Conservation (phyloP, 352 stramenopile genomes). For the Pythium diclinum region DNA sequence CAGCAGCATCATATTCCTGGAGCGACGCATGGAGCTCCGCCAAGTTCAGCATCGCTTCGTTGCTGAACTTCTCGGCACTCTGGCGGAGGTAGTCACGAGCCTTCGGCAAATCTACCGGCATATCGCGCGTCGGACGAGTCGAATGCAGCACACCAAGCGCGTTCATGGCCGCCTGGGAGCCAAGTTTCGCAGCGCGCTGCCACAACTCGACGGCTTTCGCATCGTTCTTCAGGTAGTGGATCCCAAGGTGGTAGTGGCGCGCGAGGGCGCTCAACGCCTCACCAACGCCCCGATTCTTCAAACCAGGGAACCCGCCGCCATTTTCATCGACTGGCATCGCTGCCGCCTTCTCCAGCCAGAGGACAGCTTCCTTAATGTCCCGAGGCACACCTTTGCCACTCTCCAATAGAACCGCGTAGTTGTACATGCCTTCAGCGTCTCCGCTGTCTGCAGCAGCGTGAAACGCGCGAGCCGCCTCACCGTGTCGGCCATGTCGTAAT, state of each 20-base stretch:
- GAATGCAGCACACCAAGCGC: slow-evolving; percentile 5
- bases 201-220: background rate
- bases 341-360: slow-evolving; percentile 4
- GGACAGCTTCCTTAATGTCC: slow-evolving; percentile 4
- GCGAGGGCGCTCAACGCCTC: slow-evolving; percentile 9
- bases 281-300: background rate
- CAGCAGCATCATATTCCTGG: background rate
- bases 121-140: background rate
- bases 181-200: background rate
- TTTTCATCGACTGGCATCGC: background rate
- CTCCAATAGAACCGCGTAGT: slow-evolving; percentile 11
- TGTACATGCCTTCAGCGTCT: slow-evolving; percentile 14
- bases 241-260: slow-evolving; percentile 6
- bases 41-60: slow-evolving; percentile 12
- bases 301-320: background rate
- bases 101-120: background rate
- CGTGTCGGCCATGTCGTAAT: background rate
- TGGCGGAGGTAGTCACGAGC: slow-evolving; percentile 11
- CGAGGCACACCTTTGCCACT: background rate
- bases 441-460: background rate
- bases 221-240: slow-evolving; percentile 6
- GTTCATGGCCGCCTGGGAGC: background rate
- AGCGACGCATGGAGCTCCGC: slow-evolving; percentile 14
- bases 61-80: slow-evolving; percentile 11
- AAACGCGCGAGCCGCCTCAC: background rate